These are phyloP conservation scores for Larix kaempferi DNA, from an alignment of 75 land plant species.

Conservation along the genomic window DNA sequence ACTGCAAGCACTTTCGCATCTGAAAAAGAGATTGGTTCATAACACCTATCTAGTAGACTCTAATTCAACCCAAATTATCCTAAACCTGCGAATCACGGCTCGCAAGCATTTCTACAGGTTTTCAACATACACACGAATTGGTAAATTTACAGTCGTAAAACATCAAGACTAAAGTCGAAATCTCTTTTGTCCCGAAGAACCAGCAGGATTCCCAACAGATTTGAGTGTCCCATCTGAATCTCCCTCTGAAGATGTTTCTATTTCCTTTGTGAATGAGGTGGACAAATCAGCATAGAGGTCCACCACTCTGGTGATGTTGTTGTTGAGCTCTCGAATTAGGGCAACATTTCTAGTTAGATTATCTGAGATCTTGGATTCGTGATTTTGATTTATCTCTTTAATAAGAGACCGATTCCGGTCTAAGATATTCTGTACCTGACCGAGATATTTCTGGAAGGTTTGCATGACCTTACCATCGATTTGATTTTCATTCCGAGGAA, in stretches of 20 bases:
- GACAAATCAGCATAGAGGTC: slow-evolving; percentile 47
- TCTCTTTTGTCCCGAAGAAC: slow-evolving; percentile 20
- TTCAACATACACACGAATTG: too few species aligned
- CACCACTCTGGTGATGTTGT: slow-evolving; percentile 45
- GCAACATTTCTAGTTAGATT: slow-evolving; percentile 43
- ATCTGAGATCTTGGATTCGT: slow-evolving; percentile 48
- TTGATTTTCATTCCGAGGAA: slow-evolving; percentile 22
- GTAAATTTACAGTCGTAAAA: too few species aligned
- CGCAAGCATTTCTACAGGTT: too few species aligned
- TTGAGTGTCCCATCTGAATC: slow-evolving; percentile 22
- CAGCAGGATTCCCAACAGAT: slow-evolving; percentile 20
- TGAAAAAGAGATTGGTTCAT: too few species aligned
- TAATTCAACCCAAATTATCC: too few species aligned
- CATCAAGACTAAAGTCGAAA: background rate
- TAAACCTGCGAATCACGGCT: too few species aligned
- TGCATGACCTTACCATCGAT: slow-evolving; percentile 34
- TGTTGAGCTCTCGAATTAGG: slow-evolving; percentile 47
- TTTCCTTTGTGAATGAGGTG: slow-evolving; percentile 20
- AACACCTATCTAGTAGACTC: too few species aligned
- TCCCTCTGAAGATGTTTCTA: slow-evolving; percentile 25
- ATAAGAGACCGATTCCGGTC: slow-evolving; percentile 54
- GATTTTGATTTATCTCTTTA: slow-evolving; percentile 57
- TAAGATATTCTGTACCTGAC: slow-evolving; percentile 46
- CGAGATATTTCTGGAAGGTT: slow-evolving; percentile 34
- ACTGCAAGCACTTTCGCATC: too few species aligned